Evolutionary conservation across 2,329 filamentous ascomycete genomes (phyloP), one percentile per base, ranked within the genome.

Genomic region (Cytospora mali): DNA sequence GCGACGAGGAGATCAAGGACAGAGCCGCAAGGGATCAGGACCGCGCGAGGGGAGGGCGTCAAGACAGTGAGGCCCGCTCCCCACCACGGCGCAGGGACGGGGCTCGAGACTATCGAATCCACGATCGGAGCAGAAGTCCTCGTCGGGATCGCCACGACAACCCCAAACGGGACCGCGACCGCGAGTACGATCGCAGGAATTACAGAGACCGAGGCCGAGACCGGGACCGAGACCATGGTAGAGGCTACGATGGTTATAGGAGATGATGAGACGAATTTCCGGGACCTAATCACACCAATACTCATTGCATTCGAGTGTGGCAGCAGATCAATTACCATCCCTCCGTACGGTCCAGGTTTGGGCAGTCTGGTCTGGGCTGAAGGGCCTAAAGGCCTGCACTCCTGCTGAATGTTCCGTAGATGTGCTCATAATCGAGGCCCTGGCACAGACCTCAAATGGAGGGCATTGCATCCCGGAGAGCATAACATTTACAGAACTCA

Each of bases 1-100:
- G 92, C 64, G 87, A 89, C 59, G 84, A 89, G 58, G 88, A 91
- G 64, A 82, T 89, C 75, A 81, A 81, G 56, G 80, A 79, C 16
- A 29, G 56, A 18, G 50, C 51, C n/a, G 23, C 14, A 25, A 54
- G 23, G n/a, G 58, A 55, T 11, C n/a, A 49, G 21, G 57, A 54
- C 16, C 48, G 49, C 27, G 16, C 21, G 18, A n/a, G 35, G 48
- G 31, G 18, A 39, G 58, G 54, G 14, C 56, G 31, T 31, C 48
- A 54, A 33, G 49, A 31, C 14, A n/a, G 35, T 6, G 62, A 65
- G 13, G 53, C 33, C 21, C 52, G 31, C 25, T 58, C 61, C 6
- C 56, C 56, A 39, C 57, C 58, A 5, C 53, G 62, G 25, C 65
- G 62, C 27, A 63, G 65, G 21, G 64, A 67, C 39, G 39, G 31